These are phyloP conservation scores for Vitis hybrid DNA, from an alignment of 177 flowering plant species.

Conservation along the genomic window DNA sequence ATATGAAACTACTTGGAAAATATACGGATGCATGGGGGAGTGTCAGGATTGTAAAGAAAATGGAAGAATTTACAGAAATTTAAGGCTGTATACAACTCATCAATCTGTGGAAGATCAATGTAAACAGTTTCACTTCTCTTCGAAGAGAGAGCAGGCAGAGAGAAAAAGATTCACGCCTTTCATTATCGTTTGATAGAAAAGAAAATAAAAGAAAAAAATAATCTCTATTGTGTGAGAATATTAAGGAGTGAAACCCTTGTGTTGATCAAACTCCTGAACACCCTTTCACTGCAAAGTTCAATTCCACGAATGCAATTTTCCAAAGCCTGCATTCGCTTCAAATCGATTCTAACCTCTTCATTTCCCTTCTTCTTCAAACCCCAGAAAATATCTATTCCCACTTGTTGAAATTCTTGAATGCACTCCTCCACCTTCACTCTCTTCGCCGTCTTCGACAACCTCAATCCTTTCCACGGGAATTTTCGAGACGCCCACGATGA, in stretches of 20 bases:
- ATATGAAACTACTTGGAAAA: too few relatives aligned
- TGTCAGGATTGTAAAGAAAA: too few relatives aligned
- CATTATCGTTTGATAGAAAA: background rate
- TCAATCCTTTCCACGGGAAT: slow-evolving; percentile 31
- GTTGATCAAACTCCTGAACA: slow-evolving; percentile 68
- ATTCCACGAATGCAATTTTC: slow-evolving; percentile 54
- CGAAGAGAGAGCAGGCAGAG: background rate
- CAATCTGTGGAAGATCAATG: background rate
- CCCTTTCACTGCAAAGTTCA: slow-evolving; percentile 53
- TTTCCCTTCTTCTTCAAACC: slow-evolving; percentile 41
- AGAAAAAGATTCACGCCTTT: background rate
- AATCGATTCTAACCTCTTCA: slow-evolving; percentile 44
- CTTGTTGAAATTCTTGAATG: slow-evolving; percentile 44
- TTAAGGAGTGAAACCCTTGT: slow-evolving; percentile 81
- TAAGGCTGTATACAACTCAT: too few relatives aligned
- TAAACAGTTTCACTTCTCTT: background rate
- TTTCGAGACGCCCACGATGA: slow-evolving; percentile 17
- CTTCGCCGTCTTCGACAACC: slow-evolving; percentile 28
- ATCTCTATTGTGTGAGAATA: slow-evolving; percentile 46
- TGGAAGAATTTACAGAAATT: too few relatives aligned
- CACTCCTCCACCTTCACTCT: slow-evolving; percentile 27
- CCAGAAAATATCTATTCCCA: slow-evolving; percentile 28
- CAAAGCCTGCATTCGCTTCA: slow-evolving; percentile 51
- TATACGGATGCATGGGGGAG: too few relatives aligned
- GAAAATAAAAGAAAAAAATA: background rate